Evolutionary conservation across 805 yeast genomes (phyloP), one percentile per base, ranked within the genome.

Genomic region (Osmozyma mogii): DNA sequence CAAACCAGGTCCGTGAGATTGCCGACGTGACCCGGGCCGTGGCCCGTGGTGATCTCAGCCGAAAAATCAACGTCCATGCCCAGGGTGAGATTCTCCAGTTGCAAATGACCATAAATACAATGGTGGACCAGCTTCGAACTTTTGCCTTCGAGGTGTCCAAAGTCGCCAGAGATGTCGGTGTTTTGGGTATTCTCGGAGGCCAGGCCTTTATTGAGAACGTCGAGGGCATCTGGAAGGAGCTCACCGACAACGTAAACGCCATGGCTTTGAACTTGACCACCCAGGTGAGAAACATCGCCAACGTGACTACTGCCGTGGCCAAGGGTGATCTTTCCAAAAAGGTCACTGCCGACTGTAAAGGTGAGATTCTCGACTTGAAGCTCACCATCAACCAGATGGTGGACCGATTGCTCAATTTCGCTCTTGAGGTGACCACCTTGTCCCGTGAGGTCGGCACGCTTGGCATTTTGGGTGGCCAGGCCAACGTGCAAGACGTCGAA

Each of bases 21-120:
- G 92, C 94, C 15, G 94, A 83, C 44, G 95, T 84, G 20, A 84
- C 94, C 5, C 66, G 88, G 13, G 94, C 94, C 1, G 95, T 84
- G 8, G 95, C 94, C 5, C 69, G 75, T 36, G 95, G 95, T 45
- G 95, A 84, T 52, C 61, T 84, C 41, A 77, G 87, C 0, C 63
- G 87, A 29, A 83, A 84, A 48, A 84, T 84, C 49, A 82, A 82
- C 51, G 94, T 84, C 9, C 89, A 84, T 54, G 95, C 94, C 6
- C 94, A 84, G 52, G 95, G 95, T 27, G 95, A 84, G 57, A 84
- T 84, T 38, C 62, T 82, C 34, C 89, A 81, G 44, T 67, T 84
- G 38, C 94, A 84, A 52, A 81, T 80, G 61, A 84, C 94, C 6
- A 84, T 84, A 46, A 84, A 84, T 50, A 75, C 87, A 35, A 84